Evolutionary conservation across 805 yeast species (phyloP), one percentile per base, ranked within the genome.

Genomic region (Zygoascus ofunaensis): DNA sequence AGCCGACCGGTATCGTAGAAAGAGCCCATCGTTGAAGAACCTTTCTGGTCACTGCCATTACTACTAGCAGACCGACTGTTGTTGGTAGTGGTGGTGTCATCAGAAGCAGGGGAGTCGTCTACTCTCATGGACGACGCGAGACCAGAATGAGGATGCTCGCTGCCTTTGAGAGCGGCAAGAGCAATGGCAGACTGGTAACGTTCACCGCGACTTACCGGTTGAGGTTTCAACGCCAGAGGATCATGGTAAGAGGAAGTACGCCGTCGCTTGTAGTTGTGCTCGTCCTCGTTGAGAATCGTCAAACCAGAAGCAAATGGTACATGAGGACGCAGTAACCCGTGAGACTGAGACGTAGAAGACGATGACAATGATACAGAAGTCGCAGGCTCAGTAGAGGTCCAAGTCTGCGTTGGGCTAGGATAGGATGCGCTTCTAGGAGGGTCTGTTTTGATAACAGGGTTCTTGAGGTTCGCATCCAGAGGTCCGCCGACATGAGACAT

Each of bases 231-330:
- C 42, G 46, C 44, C 36, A 52, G 35, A 4, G 57, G 57, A 37
- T 54, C 57, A 37, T 52, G 46, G 35, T 51, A 44, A 10, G 56
- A 52, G 17, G 56, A 52, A 3, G 50, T 54, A 33, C 57, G 47
- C 3, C 57, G 46, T 22, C 53, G 42, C 36, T 51, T 51, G 10
- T 39, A 33, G 1, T 41, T 38, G 12, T 24, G 26, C 18, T 51
- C 52, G 33, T 52, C 51, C 42, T 52, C 48, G 14, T 41, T 23
- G 24, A 46, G 42, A 15, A 22, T 28, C 15, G 34, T 18, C 26
- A 45, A 23, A 15, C 45, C 45, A 12, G 23, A 22, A 14, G 37
- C 38, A 41, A 41, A 41, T 8, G 43, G 43, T 19, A 34, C 33
- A 19, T 41, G 43, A 12, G 37, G 43, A 8, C 26, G 15, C 23